These are phyloP conservation scores for Podospora didyma DNA, from an alignment of 495 filamentous ascomycete species.

Conservation along the genomic window DNA sequence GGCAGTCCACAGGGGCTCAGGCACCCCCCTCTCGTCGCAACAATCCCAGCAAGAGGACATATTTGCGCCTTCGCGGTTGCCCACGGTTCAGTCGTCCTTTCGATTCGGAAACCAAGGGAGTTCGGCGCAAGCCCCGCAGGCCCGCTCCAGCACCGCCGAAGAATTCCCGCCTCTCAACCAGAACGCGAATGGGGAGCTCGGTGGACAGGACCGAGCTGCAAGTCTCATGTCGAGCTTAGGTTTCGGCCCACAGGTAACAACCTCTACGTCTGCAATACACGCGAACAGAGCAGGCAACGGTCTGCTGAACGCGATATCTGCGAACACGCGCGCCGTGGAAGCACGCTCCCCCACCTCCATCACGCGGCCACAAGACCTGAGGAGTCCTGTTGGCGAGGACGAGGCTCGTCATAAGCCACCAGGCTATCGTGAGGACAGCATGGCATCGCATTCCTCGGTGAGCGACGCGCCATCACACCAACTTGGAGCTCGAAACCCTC, in stretches of 20 bases:
- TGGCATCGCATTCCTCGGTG: constrained; percentile 30
- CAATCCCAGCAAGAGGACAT: constrained; percentile 56
- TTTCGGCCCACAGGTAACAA: constrained; percentile 48
- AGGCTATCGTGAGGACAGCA: constrained; percentile 38
- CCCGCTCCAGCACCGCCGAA: constrained; percentile 66
- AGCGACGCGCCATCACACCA: constrained; percentile 26
- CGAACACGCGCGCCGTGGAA: constrained; percentile 40
- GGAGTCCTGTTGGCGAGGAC: constrained; percentile 33
- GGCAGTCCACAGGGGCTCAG: constrained; percentile 64
- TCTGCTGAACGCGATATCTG: constrained; percentile 55
- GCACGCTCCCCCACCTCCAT: constrained; percentile 36
- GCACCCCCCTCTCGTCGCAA: constrained; percentile 49
- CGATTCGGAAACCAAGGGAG: constrained; percentile 48
- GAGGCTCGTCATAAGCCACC: constrained; percentile 39
- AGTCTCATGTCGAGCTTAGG: constrained; percentile 62
- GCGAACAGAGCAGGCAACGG: constrained; percentile 45
- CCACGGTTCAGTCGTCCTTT: constrained; percentile 56
- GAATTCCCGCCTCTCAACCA: constrained; percentile 83
- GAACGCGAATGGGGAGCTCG: constrained; percentile 64
- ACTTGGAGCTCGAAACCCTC: constrained; percentile 31
- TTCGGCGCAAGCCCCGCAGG: constrained; percentile 58
- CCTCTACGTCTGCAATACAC: constrained; percentile 27
- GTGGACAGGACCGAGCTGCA: constrained; percentile 59
- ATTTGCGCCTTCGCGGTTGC: constrained; percentile 51
- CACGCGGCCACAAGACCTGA: constrained; percentile 36